These are phyloP conservation scores for Aspergillus sp. DNA, from an alignment of 2,329 filamentous ascomycete species.

Conservation along the genomic window DNA sequence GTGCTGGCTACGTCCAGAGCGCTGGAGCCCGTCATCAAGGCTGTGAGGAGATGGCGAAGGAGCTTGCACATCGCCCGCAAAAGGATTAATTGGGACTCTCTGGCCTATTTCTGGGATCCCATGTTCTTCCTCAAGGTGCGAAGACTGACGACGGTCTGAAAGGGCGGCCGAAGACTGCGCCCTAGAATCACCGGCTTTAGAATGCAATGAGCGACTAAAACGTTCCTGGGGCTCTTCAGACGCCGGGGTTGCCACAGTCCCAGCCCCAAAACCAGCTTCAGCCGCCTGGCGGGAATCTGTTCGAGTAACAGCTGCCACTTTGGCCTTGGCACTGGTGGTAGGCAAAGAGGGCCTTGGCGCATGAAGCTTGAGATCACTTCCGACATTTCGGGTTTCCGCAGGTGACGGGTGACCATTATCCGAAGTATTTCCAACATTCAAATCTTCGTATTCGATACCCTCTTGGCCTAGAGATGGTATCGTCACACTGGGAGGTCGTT, in stretches of 20 bases:
- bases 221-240: slow-evolving; percentile 44
- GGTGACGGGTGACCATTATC: slow-evolving; percentile 44
- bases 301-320: slow-evolving; percentile 74
- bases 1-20: slow-evolving; percentile 50
- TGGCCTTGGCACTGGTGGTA: slow-evolving; percentile 69
- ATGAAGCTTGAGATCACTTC: slow-evolving; percentile 74
- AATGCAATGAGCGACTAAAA: slow-evolving; percentile 49
- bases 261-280: slow-evolving; percentile 70
- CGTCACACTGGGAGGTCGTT: slow-evolving; percentile 65
- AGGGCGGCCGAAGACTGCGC: slow-evolving; percentile 39
- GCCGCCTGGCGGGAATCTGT: slow-evolving; percentile 85
- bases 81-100: slow-evolving; percentile 85
- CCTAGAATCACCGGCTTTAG: slow-evolving; percentile 53
- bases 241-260: slow-evolving; percentile 47
- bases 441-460: slow-evolving; percentile 74
- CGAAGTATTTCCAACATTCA: slow-evolving; percentile 38
- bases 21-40: slow-evolving; percentile 38
- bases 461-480: slow-evolving; percentile 84
- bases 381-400: slow-evolving; percentile 68
- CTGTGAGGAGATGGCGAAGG: slow-evolving; percentile 65
- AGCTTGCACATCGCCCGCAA: slow-evolving; percentile 91
- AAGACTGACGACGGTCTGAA: slow-evolving; percentile 48
- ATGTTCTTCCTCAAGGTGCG: slow-evolving; percentile 62
- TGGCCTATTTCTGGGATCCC: slow-evolving; percentile 89
- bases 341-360: slow-evolving; percentile 83